Conservation (phyloP, 345 rosid species). For the Trapa bicornis region DNA sequence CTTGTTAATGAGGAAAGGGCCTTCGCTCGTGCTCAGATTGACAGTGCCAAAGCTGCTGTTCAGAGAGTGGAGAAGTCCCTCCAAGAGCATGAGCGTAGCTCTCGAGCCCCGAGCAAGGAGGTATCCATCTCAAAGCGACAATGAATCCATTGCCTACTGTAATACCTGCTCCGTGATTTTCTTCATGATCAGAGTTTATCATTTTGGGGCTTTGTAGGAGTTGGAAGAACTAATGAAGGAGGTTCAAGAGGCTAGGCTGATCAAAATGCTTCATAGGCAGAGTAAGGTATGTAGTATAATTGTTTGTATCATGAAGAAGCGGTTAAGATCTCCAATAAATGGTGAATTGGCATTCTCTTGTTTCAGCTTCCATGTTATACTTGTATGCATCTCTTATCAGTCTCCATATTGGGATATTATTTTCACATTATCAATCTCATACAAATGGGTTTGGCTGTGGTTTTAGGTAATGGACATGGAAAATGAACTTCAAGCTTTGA, state of each 20-base stretch:
- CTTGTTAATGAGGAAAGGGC: conserved; percentile 92
- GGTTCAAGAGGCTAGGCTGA: conserved; percentile 98
- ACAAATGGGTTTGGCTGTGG: background rate
- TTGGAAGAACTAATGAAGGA: conserved; percentile 88
- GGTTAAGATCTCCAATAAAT: background rate
- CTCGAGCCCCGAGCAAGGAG: conserved; percentile 73
- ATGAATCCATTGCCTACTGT: background rate
- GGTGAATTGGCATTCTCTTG: background rate
- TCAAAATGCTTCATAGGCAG: conserved; percentile 95
- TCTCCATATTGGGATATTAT: background rate
- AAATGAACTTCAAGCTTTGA: conserved; percentile 67
- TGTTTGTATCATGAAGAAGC: background rate
- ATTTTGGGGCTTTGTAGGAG: conserved; percentile 43
- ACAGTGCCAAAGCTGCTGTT: conserved; percentile 87
- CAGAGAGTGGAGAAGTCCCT: conserved; percentile 94
- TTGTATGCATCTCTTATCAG: background rate
- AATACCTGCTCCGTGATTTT: background rate
- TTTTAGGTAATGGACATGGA: conserved; percentile 90
- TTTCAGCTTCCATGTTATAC: background rate
- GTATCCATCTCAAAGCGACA: conserved; percentile 1
- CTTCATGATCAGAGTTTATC: background rate
- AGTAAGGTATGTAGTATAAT: conserved; percentile 53
- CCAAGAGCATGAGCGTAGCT: conserved; percentile 67
- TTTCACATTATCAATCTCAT: background rate
- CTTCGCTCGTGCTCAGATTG: conserved; percentile 93